Base-by-base conservation (phyloP, 1,284 basidiomycete genomes). In the Ustilago esculenta region DNA sequence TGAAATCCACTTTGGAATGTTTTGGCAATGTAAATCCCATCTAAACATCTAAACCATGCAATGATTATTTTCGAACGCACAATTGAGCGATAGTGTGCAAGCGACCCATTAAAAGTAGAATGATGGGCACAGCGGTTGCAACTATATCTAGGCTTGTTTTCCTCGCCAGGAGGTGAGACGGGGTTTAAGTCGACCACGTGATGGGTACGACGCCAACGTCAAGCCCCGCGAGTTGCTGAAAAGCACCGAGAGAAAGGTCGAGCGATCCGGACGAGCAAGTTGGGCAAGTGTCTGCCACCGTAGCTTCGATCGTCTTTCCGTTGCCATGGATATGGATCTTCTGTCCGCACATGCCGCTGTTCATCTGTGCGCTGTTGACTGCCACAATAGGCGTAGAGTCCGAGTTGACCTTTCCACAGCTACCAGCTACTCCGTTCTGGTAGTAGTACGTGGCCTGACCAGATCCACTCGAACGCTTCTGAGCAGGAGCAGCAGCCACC, bases 391-490 rank as follows among this genome's bases (percentile, higher is more conserved):
- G 17, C 1, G 33, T 36, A 4, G n/a, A 39, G 67, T 82, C 81
- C 1, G 25, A 24, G 65, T 74, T 48, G 45, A 39, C 47, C 20
- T 39, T n/a, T 11, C 81, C 80, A 46, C 81, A 82, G 0, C 48
- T 34, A 1, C 81, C 80, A 5, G 76, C 48, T 49, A 53, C 65
- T 10, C 79, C 79, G 27, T 43, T 44, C 66, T 55, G 79, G 61
- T 57, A 65, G 68, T 37, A 81, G 70, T 63, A 81, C 9, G 64
- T 72, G 2, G 63, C 70, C 33, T 66, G 54, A 23, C 69, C 69
- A 0, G 23, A 35, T 17, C 67, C 61, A 20, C 58, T 55, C 14
- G 50, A 43, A 7, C 58, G 54, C 58, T 67, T 61, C 54, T 59
- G 40, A 15, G 47, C 11, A 20, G 72, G 72, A 47, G 55, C 58